phyloP scores from a whole-genome alignment of 139 green algal genomes.

The Coccomyxa sp. region DNA sequence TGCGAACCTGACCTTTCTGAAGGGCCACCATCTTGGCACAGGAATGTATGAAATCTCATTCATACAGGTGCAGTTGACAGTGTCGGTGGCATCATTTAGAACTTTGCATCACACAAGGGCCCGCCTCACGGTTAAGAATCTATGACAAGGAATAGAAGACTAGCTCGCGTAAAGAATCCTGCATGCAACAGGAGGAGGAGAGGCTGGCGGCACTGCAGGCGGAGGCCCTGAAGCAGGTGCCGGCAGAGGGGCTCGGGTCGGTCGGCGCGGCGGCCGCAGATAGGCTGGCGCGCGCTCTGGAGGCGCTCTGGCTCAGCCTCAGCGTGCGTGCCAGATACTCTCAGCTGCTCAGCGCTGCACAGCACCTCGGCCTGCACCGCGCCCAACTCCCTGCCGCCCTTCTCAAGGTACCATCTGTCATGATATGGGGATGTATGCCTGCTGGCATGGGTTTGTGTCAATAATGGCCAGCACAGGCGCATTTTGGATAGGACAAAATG shows the following conservation, averaged over 20 bases:
- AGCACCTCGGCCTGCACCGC: neutral
- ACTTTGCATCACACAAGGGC: no score
- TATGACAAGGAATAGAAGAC: no score
- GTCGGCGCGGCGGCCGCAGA: neutral
- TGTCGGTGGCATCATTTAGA: no score
- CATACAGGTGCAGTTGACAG: no score
- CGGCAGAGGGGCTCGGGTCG: neutral
- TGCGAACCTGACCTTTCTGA: no score
- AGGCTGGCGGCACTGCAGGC: neutral
- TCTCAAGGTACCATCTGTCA: neutral
- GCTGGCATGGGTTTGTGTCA: neutral
- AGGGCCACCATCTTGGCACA: no score
- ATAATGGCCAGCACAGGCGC: neutral
- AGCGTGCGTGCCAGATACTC: neutral
- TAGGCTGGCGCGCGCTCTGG: neutral
- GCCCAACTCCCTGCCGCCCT: neutral
- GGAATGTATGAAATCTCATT: no score
- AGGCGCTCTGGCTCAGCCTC: neutral
- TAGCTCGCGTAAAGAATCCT: no score
- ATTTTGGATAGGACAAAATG: neutral
- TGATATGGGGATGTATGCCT: neutral
- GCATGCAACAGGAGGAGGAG: neutral
- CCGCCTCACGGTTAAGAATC: no score
- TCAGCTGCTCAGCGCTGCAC: neutral
- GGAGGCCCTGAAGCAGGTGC: neutral